A percentile compares a stretch with the other conserved stretches of the same genome.
phyloP scores from a whole-genome alignment of 441 rosid genomes.

The Euphorbia celastroides region DNA sequence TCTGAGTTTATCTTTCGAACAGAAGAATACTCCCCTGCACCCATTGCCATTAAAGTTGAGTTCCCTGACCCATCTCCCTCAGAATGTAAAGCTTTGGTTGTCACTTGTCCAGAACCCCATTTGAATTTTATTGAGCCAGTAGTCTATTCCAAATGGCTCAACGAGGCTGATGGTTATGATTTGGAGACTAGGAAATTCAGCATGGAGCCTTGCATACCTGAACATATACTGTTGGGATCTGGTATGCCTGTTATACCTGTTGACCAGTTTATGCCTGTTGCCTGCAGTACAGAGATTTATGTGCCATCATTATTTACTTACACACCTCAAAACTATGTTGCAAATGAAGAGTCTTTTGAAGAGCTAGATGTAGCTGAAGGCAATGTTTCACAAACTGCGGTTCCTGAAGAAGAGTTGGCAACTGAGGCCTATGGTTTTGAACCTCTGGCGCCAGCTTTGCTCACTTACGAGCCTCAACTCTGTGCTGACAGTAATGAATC shows the following conservation, averaged over 20 bases:
- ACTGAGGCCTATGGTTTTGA: conserved; percentile 11
- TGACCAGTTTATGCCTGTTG: conserved; percentile 23
- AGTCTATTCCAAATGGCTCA: conserved; percentile 21
- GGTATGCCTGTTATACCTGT: conserved; percentile 7
- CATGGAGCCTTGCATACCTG: conserved; percentile 19
- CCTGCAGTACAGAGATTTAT: conserved; percentile 2
- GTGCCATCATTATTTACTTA: not conserved
- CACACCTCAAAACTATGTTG: conserved; percentile 23
- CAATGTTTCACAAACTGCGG: conserved; percentile 15
- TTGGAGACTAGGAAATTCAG: conserved; percentile 15
- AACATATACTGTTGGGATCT: conserved; percentile 17
- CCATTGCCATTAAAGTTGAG: conserved; percentile 36
- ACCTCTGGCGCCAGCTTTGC: conserved; percentile 6
- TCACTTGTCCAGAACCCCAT: conserved; percentile 20
- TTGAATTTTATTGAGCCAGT: conserved; percentile 20
- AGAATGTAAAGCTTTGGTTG: conserved; percentile 25
- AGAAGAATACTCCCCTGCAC: conserved; percentile 17
- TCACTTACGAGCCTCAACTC: conserved; percentile 14
- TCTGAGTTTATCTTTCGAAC: conserved; percentile 16
- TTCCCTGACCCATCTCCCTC: conserved; percentile 30
- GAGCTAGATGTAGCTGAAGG: conserved; percentile 18
- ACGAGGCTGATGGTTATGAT: conserved; percentile 18
- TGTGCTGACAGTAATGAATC: conserved; percentile 28
- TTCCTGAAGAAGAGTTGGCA: conserved; percentile 19
- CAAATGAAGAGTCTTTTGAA: conserved; percentile 24